A percentile compares a stretch with the other conserved stretches of the same genome.
These are phyloP conservation scores for Kurtzmaniella quercitrusa DNA, from an alignment of 1,139 yeast species.

Conservation along the genomic window DNA sequence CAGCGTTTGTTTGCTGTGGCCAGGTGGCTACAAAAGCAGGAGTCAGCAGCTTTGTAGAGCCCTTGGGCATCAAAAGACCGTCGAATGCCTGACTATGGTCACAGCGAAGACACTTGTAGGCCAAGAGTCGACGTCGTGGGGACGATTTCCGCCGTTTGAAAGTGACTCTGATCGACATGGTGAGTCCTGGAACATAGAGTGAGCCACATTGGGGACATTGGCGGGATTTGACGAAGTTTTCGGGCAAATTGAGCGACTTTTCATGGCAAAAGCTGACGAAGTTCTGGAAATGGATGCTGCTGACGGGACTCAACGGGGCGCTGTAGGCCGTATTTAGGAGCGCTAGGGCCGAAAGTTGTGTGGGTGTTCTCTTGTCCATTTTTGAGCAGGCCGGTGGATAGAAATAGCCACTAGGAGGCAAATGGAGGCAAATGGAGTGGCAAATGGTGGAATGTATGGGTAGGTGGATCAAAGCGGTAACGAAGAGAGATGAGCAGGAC, in stretches of 20 bases:
- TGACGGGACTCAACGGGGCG: constrained; percentile 21
- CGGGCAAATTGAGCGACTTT: constrained; percentile 26
- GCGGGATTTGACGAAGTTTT: constrained; percentile 17
- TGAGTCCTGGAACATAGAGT: constrained; percentile 44
- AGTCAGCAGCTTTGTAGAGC: background rate
- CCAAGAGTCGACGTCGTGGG: constrained; percentile 14
- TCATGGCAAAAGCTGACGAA: constrained; percentile 19
- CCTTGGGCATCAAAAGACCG: constrained; percentile 6
- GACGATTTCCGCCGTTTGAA: constrained; percentile 14
- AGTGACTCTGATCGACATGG: constrained; percentile 24
- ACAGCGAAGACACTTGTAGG: constrained; percentile 29
- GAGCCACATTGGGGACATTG: constrained; percentile 46
- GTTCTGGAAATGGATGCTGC: constrained; percentile 21
- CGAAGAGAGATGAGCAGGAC: background rate
- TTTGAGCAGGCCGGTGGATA: background rate
- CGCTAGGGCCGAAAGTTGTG: constrained; percentile 19
- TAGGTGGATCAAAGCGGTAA: too few species aligned
- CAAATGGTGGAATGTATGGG: background rate
- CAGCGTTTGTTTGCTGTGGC: background rate
- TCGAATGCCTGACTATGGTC: constrained; percentile 8
- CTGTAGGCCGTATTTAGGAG: constrained; percentile 29
- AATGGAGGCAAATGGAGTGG: background rate
- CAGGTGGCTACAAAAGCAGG: constrained; percentile 5
- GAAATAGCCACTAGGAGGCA: background rate
- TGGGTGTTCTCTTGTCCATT: constrained; percentile 6